A percentile compares a stretch with the other conserved stretches of the same genome.
Conservation (phyloP, 768 basidiomycete species). For the Pulveroboletus sp. region DNA sequence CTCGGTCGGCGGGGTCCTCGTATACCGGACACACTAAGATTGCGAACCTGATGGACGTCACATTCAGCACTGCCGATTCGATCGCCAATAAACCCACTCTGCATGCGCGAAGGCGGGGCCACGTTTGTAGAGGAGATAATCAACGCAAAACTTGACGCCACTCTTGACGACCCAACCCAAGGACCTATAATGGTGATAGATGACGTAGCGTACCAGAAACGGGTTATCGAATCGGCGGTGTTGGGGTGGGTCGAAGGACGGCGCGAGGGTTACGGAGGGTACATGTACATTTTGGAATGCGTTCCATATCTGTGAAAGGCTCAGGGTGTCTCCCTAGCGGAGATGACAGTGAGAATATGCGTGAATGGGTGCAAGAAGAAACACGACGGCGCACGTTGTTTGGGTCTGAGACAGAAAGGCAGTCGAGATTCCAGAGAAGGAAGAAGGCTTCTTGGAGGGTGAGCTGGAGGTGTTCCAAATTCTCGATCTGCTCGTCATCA, state of each 20-base stretch:
- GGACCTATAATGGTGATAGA: slow-evolving; percentile 93
- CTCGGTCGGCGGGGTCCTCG: slow-evolving; percentile 71
- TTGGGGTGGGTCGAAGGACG: slow-evolving; percentile 22
- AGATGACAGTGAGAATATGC: background rate
- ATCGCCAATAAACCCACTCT: slow-evolving; percentile 58
- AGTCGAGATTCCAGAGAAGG: slow-evolving; percentile 78
- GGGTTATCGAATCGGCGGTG: slow-evolving; percentile 77
- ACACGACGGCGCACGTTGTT: slow-evolving; percentile 48
- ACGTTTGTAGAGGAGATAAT: slow-evolving; percentile 89
- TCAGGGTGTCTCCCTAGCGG: slow-evolving; percentile 49
- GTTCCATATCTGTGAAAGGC: slow-evolving; percentile 56
- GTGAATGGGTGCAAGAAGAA: background rate
- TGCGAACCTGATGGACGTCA: slow-evolving; percentile 61
- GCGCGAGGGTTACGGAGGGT: slow-evolving; percentile 35
- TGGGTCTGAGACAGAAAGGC: slow-evolving; percentile 66
- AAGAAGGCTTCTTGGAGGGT: slow-evolving; percentile 90
- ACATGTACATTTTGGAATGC: slow-evolving; percentile 57
- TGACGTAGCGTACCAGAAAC: slow-evolving; percentile 84
- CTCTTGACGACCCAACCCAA: slow-evolving; percentile 96
- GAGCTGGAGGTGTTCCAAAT: slow-evolving; percentile 88
- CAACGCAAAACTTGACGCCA: slow-evolving; percentile 96
- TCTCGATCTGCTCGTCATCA: slow-evolving; percentile 54
- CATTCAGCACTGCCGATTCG: no score
- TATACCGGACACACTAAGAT: slow-evolving; percentile 89
- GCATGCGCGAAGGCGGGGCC: slow-evolving; percentile 96